phyloP scores from a whole-genome alignment of 1,284 basidiomycete genomes.

The Entoloma clypeatum region DNA sequence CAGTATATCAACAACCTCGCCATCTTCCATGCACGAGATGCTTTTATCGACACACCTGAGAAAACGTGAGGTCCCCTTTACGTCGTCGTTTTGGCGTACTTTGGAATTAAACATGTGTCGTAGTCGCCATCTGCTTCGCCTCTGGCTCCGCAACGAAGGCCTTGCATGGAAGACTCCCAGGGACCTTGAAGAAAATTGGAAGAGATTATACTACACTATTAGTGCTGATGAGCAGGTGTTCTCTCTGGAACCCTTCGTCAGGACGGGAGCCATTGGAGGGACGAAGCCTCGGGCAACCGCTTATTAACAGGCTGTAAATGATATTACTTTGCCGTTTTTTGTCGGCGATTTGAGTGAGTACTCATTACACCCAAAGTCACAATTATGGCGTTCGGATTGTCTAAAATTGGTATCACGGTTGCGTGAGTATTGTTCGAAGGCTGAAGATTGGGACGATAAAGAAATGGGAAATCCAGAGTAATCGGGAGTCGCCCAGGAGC shows the following conservation, averaged over 20 bases:
- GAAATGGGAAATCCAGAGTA: too few species aligned
- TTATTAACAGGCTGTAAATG: too few species aligned
- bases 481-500: too few species aligned
- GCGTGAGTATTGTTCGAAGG: too few species aligned
- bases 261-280: constrained; percentile 28
- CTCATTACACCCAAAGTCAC: too few species aligned
- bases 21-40: constrained; percentile 43
- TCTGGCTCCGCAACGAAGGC: constrained; percentile 36
- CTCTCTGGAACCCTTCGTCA: constrained; percentile 31
- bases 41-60: constrained; percentile 37
- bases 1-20: constrained; percentile 48
- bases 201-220: constrained; percentile 27
- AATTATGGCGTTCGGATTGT: too few species aligned
- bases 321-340: too few species aligned
- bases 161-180: constrained; percentile 33
- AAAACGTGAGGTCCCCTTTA: constrained; percentile 35
- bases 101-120: constrained; percentile 6
- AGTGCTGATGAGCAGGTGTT: constrained; percentile 29
- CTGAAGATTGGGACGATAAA: too few species aligned
- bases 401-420: too few species aligned
- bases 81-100: constrained; percentile 2
- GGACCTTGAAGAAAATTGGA: constrained; percentile 29
- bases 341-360: too few species aligned
- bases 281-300: too few species aligned
- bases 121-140: constrained; percentile 28